A percentile compares a stretch with the other conserved stretches of the same genome.
Evolutionary conservation across 805 yeast genomes (phyloP).

Genomic region (Barnettozyma vustinii): DNA sequence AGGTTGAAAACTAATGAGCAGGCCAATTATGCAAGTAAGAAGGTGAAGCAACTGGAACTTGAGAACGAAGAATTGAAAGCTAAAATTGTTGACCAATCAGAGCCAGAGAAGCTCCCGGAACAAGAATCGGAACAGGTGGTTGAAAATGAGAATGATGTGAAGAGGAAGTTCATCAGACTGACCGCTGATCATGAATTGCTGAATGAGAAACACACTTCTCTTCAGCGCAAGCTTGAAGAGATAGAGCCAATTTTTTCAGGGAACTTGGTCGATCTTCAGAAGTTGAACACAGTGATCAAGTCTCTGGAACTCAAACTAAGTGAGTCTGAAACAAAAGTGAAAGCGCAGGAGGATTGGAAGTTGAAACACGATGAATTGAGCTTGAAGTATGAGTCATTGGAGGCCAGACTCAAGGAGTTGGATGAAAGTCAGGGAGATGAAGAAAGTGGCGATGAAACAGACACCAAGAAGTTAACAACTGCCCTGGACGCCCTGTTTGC

Average conservation of each 20-base stretch:
- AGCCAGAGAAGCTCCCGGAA: not conserved
- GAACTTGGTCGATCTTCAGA: conserved; percentile 46
- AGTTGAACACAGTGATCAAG: conserved; percentile 49
- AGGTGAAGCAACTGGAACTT: conserved; percentile 43
- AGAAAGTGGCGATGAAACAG: conserved; percentile 9
- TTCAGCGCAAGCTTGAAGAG: conserved; percentile 37
- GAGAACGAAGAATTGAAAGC: conserved; percentile 26
- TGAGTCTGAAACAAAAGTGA: conserved; percentile 35
- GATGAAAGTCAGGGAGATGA: conserved; percentile 32
- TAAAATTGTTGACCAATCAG: conserved; percentile 10
- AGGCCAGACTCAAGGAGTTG: conserved; percentile 38
- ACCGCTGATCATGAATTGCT: conserved; percentile 40
- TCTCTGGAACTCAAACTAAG: conserved; percentile 44
- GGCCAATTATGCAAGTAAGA: conserved; percentile 52
- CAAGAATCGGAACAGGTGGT: conserved; percentile 13
- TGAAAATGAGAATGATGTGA: conserved; percentile 27
- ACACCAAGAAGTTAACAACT: conserved; percentile 22
- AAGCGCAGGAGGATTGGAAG: conserved; percentile 38
- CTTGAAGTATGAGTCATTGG: conserved; percentile 38
- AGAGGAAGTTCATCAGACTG: conserved; percentile 39
- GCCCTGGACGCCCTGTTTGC: conserved; percentile 26
- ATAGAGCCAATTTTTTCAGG: conserved; percentile 49
- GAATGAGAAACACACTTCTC: conserved; percentile 38
- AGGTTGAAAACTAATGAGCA: conserved; percentile 42
- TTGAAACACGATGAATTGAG: conserved; percentile 45